Percentiles rank a stretch among this genome's conserved stretches.
Conservation (phyloP, 208 protist species). For the Naegleria lovaniensis region DNA sequence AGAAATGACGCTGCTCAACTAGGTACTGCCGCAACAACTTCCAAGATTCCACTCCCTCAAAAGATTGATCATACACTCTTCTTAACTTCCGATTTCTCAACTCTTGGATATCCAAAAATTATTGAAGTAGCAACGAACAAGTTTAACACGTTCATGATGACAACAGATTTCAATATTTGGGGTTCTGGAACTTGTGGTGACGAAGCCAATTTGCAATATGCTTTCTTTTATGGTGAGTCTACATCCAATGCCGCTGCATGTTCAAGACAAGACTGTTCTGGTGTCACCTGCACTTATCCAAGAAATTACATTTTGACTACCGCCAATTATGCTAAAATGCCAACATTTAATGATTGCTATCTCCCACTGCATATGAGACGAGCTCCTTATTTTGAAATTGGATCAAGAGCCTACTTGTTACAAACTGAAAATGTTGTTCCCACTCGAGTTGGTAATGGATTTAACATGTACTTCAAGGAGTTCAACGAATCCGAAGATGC, state of each 20-base stretch:
- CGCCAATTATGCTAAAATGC: not conserved
- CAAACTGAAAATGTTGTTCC: not conserved
- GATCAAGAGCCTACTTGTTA: not conserved
- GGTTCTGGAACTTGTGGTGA: not conserved
- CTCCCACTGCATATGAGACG: not conserved
- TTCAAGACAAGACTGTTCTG: no score
- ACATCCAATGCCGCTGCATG: not conserved
- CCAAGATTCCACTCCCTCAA: no score
- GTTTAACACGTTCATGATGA: not conserved
- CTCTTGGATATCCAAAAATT: not conserved
- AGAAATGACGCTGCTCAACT: not conserved
- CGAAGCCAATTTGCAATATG: not conserved
- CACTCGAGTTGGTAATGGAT: not conserved
- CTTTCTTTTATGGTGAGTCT: not conserved
- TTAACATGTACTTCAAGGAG: not conserved
- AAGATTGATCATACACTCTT: not conserved
- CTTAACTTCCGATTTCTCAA: not conserved
- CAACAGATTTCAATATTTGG: not conserved
- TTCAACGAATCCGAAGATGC: not conserved
- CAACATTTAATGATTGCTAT: not conserved
- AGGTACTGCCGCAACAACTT: not conserved
- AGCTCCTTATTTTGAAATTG: not conserved
- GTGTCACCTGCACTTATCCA: no score
- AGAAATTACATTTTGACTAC: not conserved
- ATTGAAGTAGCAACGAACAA: not conserved